These are phyloP conservation scores for Boletellus ananiceps DNA, from an alignment of 768 basidiomycete species.

Conservation along the genomic window DNA sequence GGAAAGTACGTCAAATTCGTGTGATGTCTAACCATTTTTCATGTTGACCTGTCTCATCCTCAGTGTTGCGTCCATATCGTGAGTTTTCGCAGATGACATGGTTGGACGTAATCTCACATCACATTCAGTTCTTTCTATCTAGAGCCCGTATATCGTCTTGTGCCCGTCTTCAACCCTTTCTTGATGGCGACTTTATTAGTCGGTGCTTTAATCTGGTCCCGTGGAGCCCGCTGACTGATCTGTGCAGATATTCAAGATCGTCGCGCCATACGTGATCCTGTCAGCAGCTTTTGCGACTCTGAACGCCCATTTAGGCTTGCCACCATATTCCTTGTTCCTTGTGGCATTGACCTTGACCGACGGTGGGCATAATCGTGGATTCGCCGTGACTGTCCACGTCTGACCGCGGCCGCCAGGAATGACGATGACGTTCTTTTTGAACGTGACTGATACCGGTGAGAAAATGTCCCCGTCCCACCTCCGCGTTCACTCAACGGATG, in stretches of 20 bases:
- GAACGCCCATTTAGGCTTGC: conserved; percentile 61
- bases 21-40: background rate
- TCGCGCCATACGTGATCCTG: conserved; percentile 75
- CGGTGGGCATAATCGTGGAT: conserved; percentile 7
- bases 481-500: conserved; percentile 3
- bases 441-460: conserved; percentile 72
- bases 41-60: conserved; percentile 1
- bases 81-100: conserved; percentile 23
- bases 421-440: conserved; percentile 81
- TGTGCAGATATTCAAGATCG: conserved; percentile 70
- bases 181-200: conserved; percentile 74
- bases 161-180: conserved; percentile 83
- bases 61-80: conserved; percentile 84
- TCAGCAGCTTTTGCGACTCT: conserved; percentile 65
- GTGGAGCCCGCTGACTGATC: conserved; percentile 1
- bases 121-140: conserved; percentile 69
- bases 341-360: conserved; percentile 58
- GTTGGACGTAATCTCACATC: background rate
- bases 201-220: conserved; percentile 10
- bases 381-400: conserved; percentile 1
- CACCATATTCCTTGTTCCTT: conserved; percentile 77
- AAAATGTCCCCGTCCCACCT: conserved; percentile 3
- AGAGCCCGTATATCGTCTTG: conserved; percentile 81
- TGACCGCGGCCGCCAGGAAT: conserved; percentile 45
- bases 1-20: conserved; percentile 56